Evolutionary conservation across 208 protist species (phyloP), one percentile per base, ranked within the genome.

Genomic region (Leishmania tropica): DNA sequence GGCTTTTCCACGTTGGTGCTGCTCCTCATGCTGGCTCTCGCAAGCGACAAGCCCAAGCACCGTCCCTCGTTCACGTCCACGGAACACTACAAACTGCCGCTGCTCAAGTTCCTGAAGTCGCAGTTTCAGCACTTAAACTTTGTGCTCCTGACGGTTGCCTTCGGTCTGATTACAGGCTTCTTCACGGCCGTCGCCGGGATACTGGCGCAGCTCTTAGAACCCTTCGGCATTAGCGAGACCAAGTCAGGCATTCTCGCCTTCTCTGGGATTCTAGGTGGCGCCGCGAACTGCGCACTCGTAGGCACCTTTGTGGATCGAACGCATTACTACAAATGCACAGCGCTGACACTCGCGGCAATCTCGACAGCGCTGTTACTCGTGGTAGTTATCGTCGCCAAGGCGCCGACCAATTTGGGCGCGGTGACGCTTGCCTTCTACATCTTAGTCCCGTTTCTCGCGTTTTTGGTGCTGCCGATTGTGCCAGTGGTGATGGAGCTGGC

Each of bases 401-500:
- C 54, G 24, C 51, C 83, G 0, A 15, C 15, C 21, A 37, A 76
- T 3, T 47, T 35, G 4, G 48, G 77, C 13, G 15, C n/a, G 2
- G 68, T 87, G 47, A 40, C 56, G 6, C 75, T 85, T 21, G 58
- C 47, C 45, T 53, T 83, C 3, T 90, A 89, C 67, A 70, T 90
- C 42, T 7, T 90, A 1, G 75, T 93, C 0, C 89, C 89, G 3
- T 51, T 93, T 35, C 47, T 92, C 1, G 86, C 81, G 54, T 83
- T 86, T 40, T 21, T 86, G 13, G 86, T 90, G 68, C 73, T 93
- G 73, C 88, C 88, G 0, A 79, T 89, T 62, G 80, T 93, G 24
- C 90, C 90, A 24, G 79, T 89, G 1, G 81, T 83, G 47, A 90
- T 93, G 84, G 90, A 93, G 78, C 64, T 92, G 8, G 84, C 86